Evolutionary conservation across 2,329 filamentous ascomycete species (phyloP).

Genomic region (Tothia fuscella): DNA sequence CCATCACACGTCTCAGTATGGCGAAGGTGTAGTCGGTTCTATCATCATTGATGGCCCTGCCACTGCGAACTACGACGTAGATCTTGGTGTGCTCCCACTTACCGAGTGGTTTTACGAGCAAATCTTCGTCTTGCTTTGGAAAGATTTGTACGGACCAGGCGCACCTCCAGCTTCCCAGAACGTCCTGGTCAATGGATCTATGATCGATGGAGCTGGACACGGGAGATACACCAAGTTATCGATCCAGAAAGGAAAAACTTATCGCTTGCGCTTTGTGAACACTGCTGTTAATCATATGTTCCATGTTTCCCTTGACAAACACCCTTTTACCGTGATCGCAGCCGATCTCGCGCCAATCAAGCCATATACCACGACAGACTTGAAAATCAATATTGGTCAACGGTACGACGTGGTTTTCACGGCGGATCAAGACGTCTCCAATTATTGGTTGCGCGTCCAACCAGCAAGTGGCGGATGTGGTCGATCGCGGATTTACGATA

Average conservation of each 20-base stretch:
- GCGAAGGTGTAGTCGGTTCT: constrained; percentile 26
- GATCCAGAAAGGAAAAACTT: constrained; percentile 28
- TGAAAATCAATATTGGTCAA: constrained; percentile 26
- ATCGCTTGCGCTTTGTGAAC: constrained; percentile 34
- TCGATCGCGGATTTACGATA: constrained; percentile 23
- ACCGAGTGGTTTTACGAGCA: constrained; percentile 26
- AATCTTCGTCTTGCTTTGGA: constrained; percentile 13
- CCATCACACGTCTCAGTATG: constrained; percentile 21
- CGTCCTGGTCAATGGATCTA: constrained; percentile 33
- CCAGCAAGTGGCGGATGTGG: constrained; percentile 3
- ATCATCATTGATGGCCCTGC: constrained; percentile 30
- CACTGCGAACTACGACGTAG: constrained; percentile 27
- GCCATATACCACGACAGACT: constrained; percentile 26
- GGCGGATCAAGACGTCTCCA: constrained; percentile 19
- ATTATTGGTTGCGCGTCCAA: constrained; percentile 21
- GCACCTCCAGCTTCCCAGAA: constrained; percentile 29
- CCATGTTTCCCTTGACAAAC: constrained; percentile 28
- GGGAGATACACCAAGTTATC: constrained; percentile 24
- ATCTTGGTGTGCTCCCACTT: constrained; percentile 27
- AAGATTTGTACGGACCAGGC: no score
- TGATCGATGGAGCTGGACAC: constrained; percentile 21
- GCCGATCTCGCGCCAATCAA: constrained; percentile 33
- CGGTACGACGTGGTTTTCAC: constrained; percentile 29
- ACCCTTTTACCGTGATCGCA: constrained; percentile 32
- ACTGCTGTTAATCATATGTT: constrained; percentile 26